These are phyloP conservation scores for Rhizopogon vinicolor DNA, from an alignment of 768 basidiomycete species.

Conservation along the genomic window DNA sequence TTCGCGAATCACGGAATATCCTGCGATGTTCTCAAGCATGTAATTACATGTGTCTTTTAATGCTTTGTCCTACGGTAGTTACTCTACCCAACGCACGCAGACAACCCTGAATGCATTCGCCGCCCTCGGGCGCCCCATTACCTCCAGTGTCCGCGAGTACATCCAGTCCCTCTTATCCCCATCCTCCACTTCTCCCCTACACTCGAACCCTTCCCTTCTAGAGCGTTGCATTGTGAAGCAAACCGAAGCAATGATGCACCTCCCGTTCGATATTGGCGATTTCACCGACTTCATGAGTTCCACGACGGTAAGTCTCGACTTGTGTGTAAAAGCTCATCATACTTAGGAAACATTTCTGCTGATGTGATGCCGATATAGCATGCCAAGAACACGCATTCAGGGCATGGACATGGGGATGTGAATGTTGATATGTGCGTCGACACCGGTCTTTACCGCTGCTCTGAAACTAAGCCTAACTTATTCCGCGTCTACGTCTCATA, in stretches of 20 bases:
- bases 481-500: not conserved
- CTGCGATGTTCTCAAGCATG: not conserved
- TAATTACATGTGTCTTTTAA: not conserved
- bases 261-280: constrained; percentile 2
- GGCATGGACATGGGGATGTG: not conserved
- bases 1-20: not conserved
- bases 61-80: not conserved
- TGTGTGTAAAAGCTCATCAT: not conserved
- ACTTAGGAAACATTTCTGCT: not conserved
- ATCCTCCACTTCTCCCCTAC: not conserved
- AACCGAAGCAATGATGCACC: not conserved
- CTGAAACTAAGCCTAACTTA: not conserved
- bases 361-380: not conserved
- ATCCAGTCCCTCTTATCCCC: not conserved
- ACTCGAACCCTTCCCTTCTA: not conserved
- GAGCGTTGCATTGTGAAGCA: not conserved
- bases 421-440: not conserved
- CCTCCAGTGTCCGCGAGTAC: not conserved
- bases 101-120: constrained; percentile 2
- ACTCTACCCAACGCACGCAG: not conserved
- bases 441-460: not conserved
- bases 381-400: constrained; percentile 2
- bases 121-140: not conserved
- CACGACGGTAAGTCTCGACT: not conserved
- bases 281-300: constrained; percentile 2